Evolutionary conservation across 371 early-diverging fungal species (phyloP).

Genomic region (Mortierella sp.): DNA sequence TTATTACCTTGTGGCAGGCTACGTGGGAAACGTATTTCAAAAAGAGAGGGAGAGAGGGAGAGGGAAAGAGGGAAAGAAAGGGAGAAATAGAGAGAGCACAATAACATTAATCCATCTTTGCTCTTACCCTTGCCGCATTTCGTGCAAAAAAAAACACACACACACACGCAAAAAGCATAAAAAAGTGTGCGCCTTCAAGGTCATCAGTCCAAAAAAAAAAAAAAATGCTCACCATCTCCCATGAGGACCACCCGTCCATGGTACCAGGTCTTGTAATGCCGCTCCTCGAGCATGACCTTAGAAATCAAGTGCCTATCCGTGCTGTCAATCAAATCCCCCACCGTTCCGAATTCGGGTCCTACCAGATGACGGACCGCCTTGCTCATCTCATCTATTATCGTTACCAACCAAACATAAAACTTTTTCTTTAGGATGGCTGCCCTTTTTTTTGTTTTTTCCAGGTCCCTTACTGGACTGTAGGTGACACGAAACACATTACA

Average conservation of each 20-base stretch:
- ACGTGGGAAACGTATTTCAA: too few relatives aligned
- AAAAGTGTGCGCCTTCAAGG: too few relatives aligned
- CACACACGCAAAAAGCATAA: too few relatives aligned
- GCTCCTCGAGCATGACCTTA: conserved; percentile 28
- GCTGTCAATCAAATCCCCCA: conserved; percentile 18
- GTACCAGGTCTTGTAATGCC: conserved; percentile 23
- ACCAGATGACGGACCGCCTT: conserved; percentile 19
- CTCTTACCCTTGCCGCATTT: too few relatives aligned
- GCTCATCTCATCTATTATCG: conserved; percentile 24
- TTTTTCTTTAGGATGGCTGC: too few relatives aligned
- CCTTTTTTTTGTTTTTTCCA: too few relatives aligned
- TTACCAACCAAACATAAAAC: too few relatives aligned
- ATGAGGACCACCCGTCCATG: conserved; percentile 22
- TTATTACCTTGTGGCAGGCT: conserved; percentile 34
- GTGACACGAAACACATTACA: too few relatives aligned
- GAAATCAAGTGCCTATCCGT: conserved; percentile 17
- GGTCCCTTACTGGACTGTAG: too few relatives aligned
- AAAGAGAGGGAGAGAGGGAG: too few relatives aligned
- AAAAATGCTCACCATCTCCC: conserved; percentile 15
- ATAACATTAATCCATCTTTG: neutral
- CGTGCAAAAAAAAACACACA: too few relatives aligned
- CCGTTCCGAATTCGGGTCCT: conserved; percentile 13
- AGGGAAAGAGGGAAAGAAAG: too few relatives aligned
- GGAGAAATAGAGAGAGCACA: neutral
- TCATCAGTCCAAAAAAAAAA: neutral